Evolutionary conservation across 495 filamentous ascomycete genomes (phyloP).

Genomic region (Penicillium pulvis): DNA sequence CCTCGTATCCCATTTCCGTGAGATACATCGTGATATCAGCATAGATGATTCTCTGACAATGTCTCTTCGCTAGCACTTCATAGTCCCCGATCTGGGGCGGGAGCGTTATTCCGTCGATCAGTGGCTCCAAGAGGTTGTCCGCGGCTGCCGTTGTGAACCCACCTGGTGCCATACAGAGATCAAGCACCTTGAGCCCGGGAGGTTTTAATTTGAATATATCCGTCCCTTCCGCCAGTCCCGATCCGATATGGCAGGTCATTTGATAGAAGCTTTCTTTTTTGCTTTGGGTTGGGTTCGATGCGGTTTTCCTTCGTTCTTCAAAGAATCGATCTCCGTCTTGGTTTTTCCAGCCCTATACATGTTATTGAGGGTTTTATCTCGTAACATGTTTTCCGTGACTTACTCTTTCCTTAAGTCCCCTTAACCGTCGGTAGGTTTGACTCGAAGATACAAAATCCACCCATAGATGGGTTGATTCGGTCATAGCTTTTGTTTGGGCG

Average conservation of each 20-base stretch:
- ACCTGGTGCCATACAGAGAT: constrained; percentile 12
- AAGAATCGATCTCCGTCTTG: background rate
- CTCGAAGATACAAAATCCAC: background rate
- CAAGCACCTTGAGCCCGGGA: constrained; percentile 7
- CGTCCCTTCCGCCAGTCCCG: background rate
- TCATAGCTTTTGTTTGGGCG: background rate
- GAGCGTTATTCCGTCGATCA: constrained; percentile 10
- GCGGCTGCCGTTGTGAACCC: constrained; percentile 8
- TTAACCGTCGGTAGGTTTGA: background rate
- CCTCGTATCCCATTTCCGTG: constrained; percentile 7
- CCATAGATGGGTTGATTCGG: background rate
- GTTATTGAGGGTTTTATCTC: background rate
- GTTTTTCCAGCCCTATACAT: background rate
- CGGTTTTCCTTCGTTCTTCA: background rate
- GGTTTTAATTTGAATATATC: constrained; percentile 1
- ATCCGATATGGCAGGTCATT: background rate
- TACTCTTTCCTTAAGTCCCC: background rate
- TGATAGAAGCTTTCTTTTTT: background rate
- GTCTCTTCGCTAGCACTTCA: constrained; percentile 5
- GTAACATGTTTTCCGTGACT: background rate
- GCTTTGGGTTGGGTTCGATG: background rate
- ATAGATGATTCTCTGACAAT: constrained; percentile 5
- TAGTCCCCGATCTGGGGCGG: constrained; percentile 3
- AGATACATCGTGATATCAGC: constrained; percentile 10
- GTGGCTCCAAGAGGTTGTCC: background rate